phyloP scores from a whole-genome alignment of 768 basidiomycete genomes.

The Naematelia aurantialba region DNA sequence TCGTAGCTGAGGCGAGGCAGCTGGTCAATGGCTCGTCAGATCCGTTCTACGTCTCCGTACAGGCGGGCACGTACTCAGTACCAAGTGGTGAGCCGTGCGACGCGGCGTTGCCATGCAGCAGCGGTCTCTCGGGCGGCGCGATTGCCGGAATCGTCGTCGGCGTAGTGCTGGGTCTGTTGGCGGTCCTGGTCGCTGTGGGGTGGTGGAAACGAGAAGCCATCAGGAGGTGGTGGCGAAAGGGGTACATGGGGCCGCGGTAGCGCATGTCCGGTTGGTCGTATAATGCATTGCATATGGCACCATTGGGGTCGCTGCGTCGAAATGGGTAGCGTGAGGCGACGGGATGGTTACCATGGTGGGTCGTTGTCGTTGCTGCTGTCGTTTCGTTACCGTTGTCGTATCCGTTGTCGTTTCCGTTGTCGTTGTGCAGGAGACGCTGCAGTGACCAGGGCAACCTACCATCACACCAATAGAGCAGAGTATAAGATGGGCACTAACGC shows the following conservation, averaged over 20 bases:
- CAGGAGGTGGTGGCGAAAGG: constrained; percentile 22
- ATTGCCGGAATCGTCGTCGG: constrained; percentile 66
- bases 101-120: constrained; percentile 57
- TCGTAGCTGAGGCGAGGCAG: constrained; percentile 53
- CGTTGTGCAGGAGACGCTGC: too few species aligned
- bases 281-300: neutral
- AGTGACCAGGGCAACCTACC: too few species aligned
- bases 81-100: constrained; percentile 70
- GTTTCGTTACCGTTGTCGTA: too few species aligned
- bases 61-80: constrained; percentile 50
- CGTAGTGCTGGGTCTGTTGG: constrained; percentile 59
- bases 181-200: constrained; percentile 46
- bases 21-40: constrained; percentile 64
- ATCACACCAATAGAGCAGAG: too few species aligned
- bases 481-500: neutral
- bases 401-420: too few species aligned
- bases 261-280: neutral
- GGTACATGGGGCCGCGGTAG: constrained; percentile 11
- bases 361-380: too few species aligned
- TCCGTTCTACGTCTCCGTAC: constrained; percentile 71
- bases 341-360: too few species aligned
- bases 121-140: constrained; percentile 66
- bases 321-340: too few species aligned
- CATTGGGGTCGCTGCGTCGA: neutral
- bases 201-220: constrained; percentile 29